phyloP scores from a whole-genome alignment of 2,329 filamentous ascomycete species.

The Metarhizium brunneum region DNA sequence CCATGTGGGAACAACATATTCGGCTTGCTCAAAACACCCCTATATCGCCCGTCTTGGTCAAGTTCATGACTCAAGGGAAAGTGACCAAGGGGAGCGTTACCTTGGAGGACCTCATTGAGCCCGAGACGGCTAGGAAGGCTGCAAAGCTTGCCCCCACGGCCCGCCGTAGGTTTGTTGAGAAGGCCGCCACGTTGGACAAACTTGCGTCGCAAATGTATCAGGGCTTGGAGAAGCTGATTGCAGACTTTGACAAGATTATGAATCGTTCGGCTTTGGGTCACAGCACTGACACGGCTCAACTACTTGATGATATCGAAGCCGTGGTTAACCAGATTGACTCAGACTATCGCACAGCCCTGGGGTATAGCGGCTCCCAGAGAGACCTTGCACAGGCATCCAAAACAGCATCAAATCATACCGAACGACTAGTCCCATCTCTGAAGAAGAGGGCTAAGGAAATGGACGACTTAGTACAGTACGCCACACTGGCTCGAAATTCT shows the following conservation, averaged over 20 bases:
- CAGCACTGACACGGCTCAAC: conserved; percentile 53
- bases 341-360: conserved; percentile 71
- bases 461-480: conserved; percentile 49
- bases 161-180: conserved; percentile 49
- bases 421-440: conserved; percentile 49
- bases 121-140: conserved; percentile 62
- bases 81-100: conserved; percentile 42
- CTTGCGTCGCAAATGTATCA: conserved; percentile 50
- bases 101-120: conserved; percentile 67
- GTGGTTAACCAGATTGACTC: conserved; percentile 78
- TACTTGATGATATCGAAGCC: conserved; percentile 78
- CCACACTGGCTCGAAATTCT: conserved; percentile 57
- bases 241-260: conserved; percentile 51
- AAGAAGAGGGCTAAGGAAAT: conserved; percentile 49
- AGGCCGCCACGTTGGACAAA: conserved; percentile 52
- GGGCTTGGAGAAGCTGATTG: conserved; percentile 51
- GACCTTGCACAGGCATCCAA: conserved; percentile 54
- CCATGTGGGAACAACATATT: conserved; percentile 60
- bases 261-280: conserved; percentile 47
- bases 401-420: conserved; percentile 54
- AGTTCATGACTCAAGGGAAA: conserved; percentile 48
- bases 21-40: conserved; percentile 54
- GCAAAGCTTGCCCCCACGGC: conserved; percentile 53
- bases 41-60: conserved; percentile 56
- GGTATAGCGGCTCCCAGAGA: conserved; percentile 53